phyloP scores from a whole-genome alignment of 805 yeast genomes.

The Hanseniaspora nectarophila region DNA sequence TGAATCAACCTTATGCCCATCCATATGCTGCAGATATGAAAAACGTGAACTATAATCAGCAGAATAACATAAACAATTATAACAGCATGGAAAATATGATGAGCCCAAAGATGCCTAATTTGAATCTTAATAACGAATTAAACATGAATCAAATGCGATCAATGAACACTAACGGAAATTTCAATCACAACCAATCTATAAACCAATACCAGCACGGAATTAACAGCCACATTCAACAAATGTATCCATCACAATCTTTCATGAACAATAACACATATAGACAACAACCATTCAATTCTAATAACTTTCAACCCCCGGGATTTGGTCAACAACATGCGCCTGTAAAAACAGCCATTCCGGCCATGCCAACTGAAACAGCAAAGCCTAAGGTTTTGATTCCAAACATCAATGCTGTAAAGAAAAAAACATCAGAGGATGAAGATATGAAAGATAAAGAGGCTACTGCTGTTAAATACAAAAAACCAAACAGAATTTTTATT shows the following conservation, averaged over 20 bases:
- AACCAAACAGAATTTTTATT: slow-evolving; percentile 26
- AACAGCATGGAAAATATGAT: background rate
- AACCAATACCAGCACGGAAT: background rate
- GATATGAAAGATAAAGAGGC: slow-evolving; percentile 16
- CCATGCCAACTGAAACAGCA: background rate
- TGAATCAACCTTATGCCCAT: background rate
- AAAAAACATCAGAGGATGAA: background rate
- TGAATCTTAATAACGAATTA: background rate
- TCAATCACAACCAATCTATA: background rate
- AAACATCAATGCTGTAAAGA: slow-evolving; percentile 5
- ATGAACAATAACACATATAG: background rate
- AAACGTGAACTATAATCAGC: background rate
- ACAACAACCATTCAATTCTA: background rate
- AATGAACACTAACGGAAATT: background rate
- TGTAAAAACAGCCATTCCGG: background rate
- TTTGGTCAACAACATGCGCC: background rate
- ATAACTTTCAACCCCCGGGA: background rate
- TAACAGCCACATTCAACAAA: background rate
- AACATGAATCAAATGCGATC: background rate
- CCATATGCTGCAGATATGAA: background rate
- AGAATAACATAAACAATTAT: background rate
- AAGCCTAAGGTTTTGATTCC: background rate
- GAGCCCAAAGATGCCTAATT: background rate
- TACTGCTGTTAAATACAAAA: slow-evolving; percentile 19
- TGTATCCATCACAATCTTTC: background rate